These are phyloP conservation scores for Mycogone perniciosa DNA, from an alignment of 2,329 filamentous ascomycete genomes.

Conservation along the genomic window DNA sequence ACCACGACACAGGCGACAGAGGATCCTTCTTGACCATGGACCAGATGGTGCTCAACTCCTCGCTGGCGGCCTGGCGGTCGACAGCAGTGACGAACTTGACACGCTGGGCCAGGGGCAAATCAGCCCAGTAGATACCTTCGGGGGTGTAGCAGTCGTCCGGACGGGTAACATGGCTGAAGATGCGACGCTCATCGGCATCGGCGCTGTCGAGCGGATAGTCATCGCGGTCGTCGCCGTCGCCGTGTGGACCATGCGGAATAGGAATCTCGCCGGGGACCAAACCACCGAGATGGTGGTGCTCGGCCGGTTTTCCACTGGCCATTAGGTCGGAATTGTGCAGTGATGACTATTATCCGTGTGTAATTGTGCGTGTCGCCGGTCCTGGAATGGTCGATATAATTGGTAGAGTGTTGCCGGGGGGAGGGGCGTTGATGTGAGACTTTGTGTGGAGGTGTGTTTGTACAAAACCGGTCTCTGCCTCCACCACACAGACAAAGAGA, in stretches of 20 bases:
- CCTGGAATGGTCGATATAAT: neutral
- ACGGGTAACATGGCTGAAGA: constrained; percentile 74
- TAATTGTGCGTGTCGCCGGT: neutral
- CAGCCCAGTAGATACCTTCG: constrained; percentile 88
- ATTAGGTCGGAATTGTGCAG: constrained; percentile 4
- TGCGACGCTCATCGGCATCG: constrained; percentile 47
- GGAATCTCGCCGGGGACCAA: constrained; percentile 45
- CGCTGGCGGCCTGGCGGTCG: constrained; percentile 61
- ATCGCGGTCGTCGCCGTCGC: constrained; percentile 44
- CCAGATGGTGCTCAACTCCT: constrained; percentile 63
- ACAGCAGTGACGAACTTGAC: constrained; percentile 69
- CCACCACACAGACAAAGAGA: constrained; percentile 9
- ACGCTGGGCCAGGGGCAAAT: constrained; percentile 65
- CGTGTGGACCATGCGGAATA: constrained; percentile 44
- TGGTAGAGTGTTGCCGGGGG: neutral
- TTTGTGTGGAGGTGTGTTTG: neutral
- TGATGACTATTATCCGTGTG: neutral
- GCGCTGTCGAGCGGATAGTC: constrained; percentile 37
- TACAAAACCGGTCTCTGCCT: neutral
- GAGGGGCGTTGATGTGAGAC: neutral
- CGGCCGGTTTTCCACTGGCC: constrained; percentile 2
- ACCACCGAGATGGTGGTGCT: constrained; percentile 7
- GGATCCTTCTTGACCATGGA: constrained; percentile 81
- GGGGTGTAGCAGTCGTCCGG: constrained; percentile 83
- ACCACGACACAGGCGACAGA: constrained; percentile 75